Percentiles rank a stretch among this genome's conserved stretches.
These are phyloP conservation scores for Closterium sp. DNA, from an alignment of 139 green algal species.

Conservation along the genomic window DNA sequence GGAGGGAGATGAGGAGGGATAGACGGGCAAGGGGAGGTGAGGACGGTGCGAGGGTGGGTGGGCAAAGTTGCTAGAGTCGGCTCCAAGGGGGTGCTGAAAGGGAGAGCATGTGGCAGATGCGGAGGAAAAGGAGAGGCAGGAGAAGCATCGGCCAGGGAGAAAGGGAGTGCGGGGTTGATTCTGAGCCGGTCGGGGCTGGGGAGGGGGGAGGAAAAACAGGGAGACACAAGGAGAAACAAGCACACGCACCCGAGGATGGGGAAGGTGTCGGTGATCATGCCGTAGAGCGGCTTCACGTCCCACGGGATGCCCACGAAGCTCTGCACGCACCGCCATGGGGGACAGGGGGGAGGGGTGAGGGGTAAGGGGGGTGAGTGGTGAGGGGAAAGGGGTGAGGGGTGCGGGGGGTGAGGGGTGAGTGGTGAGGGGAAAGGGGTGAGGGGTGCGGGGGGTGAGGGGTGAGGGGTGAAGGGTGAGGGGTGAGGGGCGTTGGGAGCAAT, in stretches of 20 bases:
- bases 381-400: not conserved
- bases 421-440: not conserved
- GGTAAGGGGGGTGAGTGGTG: not conserved
- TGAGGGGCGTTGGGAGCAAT: too few species aligned
- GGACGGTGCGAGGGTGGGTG: too few species aligned
- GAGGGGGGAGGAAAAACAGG: not conserved
- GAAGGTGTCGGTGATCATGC: conserved; percentile 45
- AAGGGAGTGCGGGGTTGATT: not conserved
- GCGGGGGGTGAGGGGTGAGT: not conserved
- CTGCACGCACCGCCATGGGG: conserved; percentile 15
- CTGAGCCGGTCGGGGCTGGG: not conserved
- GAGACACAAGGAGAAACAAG: too few species aligned
- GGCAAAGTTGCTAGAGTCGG: too few species aligned
- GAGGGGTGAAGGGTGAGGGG: too few species aligned
- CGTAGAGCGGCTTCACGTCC: conserved; percentile 48
- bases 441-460: not conserved
- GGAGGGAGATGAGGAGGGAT: too few species aligned
- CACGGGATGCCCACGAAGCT: conserved; percentile 39
- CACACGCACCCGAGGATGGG: conserved; percentile 31
- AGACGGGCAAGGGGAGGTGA: too few species aligned
- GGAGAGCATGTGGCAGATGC: too few species aligned
- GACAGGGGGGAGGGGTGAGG: not conserved
- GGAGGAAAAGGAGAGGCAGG: not conserved
- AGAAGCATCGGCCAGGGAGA: not conserved
- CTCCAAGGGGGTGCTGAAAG: too few species aligned